Conservation (phyloP, 495 filamentous ascomycete genomes). For the Amniculicola lignicola region DNA sequence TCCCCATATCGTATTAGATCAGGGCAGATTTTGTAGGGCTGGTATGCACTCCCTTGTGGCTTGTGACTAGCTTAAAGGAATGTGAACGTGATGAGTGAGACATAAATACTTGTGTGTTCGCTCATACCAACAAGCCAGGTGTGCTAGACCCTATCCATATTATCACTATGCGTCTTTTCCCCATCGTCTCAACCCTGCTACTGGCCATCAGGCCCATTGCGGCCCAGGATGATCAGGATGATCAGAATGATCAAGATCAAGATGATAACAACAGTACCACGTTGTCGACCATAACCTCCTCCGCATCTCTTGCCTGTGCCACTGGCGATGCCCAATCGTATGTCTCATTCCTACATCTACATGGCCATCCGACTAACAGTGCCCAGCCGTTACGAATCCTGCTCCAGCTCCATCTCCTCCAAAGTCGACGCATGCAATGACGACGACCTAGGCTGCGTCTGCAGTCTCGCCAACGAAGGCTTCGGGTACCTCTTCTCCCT, state of each 20-base stretch:
- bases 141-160: neutral
- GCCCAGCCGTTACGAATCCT: constrained; percentile 13
- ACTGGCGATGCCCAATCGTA: constrained; percentile 10
- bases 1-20: neutral
- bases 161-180: neutral
- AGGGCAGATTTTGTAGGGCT: neutral
- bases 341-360: neutral
- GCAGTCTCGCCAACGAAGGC: constrained; percentile 12
- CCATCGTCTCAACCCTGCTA: neutral
- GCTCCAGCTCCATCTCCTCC: constrained; percentile 8
- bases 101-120: neutral
- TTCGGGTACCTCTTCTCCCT: constrained; percentile 3
- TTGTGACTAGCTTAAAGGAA: no score
- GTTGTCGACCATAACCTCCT: constrained; percentile 4
- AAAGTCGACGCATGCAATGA: constrained; percentile 11
- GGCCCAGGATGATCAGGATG: constrained; percentile 5
- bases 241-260: neutral
- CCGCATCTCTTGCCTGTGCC: constrained; percentile 8
- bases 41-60: no score
- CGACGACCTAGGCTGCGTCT: constrained; percentile 12
- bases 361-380: neutral
- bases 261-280: neutral
- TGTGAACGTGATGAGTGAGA: neutral
- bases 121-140: neutral
- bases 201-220: neutral